phyloP scores from a whole-genome alignment of 768 basidiomycete species.

The Trametes meyenii region DNA sequence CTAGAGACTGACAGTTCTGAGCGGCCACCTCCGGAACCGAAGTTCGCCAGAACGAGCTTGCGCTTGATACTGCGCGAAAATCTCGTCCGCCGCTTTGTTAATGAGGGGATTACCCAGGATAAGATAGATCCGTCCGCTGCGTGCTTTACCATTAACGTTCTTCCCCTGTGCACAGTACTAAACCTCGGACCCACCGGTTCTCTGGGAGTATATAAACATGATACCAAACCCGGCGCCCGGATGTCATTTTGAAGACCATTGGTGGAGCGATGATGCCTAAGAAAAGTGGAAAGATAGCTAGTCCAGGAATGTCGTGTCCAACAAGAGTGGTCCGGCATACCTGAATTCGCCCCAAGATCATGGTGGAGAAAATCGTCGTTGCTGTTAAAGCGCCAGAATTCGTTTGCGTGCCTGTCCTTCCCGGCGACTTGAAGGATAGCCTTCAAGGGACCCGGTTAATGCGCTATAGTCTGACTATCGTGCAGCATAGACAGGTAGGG shows the following conservation, averaged over 20 bases:
- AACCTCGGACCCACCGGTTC: conserved; percentile 16
- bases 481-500: background rate
- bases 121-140: conserved; percentile 68
- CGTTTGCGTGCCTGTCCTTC: conserved; percentile 35
- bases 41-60: conserved; percentile 60
- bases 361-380: conserved; percentile 12
- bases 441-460: conserved; percentile 3
- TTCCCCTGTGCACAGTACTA: background rate
- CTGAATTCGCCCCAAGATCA: conserved; percentile 22
- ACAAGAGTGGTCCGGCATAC: conserved; percentile 5
- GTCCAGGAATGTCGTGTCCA: background rate
- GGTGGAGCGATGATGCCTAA: conserved; percentile 23
- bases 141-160: background rate
- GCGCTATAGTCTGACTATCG: background rate
- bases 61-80: conserved; percentile 68
- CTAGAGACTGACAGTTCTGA: conserved; percentile 55
- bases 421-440: conserved; percentile 23
- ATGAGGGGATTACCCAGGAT: conserved; percentile 42
- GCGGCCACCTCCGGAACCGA: conserved; percentile 70
- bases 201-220: conserved; percentile 48
- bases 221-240: conserved; percentile 32
- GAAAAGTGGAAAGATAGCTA: background rate
- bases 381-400: conserved; percentile 40
- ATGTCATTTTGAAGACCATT: conserved; percentile 10
- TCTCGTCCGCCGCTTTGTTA: conserved; percentile 50